These are phyloP conservation scores for Viola pubescens DNA, from an alignment of 441 rosid species.

Conservation along the genomic window DNA sequence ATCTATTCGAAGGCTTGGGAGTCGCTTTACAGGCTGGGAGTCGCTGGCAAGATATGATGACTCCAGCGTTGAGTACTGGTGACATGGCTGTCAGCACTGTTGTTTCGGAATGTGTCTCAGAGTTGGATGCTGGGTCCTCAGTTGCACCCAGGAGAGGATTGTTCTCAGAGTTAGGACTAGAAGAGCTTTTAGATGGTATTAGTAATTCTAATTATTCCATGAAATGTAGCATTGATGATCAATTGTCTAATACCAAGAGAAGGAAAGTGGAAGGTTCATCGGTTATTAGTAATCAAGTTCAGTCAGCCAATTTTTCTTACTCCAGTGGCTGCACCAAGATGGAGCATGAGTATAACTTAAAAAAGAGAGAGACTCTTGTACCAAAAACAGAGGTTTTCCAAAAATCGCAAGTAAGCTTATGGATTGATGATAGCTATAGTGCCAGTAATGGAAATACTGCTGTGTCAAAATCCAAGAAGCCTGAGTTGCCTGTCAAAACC, in stretches of 20 bases:
- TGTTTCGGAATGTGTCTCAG: conserved; percentile 26
- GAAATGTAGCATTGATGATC: conserved; percentile 30
- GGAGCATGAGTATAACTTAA: conserved; percentile 19
- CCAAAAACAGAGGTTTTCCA: conserved; percentile 25
- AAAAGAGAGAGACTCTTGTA: conserved; percentile 17
- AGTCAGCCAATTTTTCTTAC: conserved; percentile 25
- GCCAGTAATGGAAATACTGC: conserved; percentile 37
- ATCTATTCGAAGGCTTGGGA: conserved; percentile 40
- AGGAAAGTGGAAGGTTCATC: conserved; percentile 44
- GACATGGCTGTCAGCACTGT: conserved; percentile 13
- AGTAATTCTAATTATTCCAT: conserved; percentile 23
- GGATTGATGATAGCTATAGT: conserved; percentile 78
- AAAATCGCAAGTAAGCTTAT: conserved; percentile 45
- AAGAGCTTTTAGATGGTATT: conserved; percentile 50
- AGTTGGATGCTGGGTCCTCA: conserved; percentile 29
- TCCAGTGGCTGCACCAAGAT: conserved; percentile 23
- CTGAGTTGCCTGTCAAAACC: conserved; percentile 46
- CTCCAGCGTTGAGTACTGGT: conserved; percentile 21
- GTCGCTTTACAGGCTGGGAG: conserved; percentile 20
- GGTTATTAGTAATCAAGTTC: conserved; percentile 26
- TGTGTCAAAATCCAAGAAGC: conserved; percentile 33
- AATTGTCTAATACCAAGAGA: conserved; percentile 39
- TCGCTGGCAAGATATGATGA: conserved; percentile 32
- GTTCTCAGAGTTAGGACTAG: conserved; percentile 63
- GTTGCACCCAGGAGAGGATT: conserved; percentile 42